Conservation (phyloP, 371 early-diverging fungal species). For the Syncephalis fuscata region DNA sequence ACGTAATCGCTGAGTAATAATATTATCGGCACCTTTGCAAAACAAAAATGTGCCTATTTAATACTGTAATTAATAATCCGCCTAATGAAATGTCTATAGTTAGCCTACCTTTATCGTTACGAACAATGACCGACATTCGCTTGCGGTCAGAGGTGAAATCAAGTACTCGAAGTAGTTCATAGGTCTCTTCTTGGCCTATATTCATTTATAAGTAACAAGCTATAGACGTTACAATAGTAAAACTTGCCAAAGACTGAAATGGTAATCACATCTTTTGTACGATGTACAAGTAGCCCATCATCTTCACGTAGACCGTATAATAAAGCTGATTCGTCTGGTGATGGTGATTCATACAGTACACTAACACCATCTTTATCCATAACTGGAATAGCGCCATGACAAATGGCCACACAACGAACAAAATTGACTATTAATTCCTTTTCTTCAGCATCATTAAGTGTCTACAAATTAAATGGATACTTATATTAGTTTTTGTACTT, state of each 20-base stretch:
- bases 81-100: too few species aligned
- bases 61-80: slow-evolving; percentile 25
- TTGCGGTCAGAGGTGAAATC: slow-evolving; percentile 6
- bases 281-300: slow-evolving; percentile 12
- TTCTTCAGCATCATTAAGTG: too few species aligned
- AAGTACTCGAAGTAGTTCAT: slow-evolving; percentile 18
- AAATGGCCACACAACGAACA: slow-evolving; percentile 35
- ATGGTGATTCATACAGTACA: slow-evolving; percentile 48
- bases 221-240: too few species aligned
- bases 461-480: too few species aligned
- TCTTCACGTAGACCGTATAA: slow-evolving; percentile 23
- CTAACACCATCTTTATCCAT: slow-evolving; percentile 14
- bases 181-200: slow-evolving; percentile 12
- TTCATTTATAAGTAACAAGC: not conserved
- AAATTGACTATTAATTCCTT: too few species aligned
- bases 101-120: slow-evolving; percentile 12
- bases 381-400: slow-evolving; percentile 53
- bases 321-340: slow-evolving; percentile 69
- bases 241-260: slow-evolving; percentile 24
- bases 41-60: slow-evolving; percentile 50
- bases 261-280: slow-evolving; percentile 22
- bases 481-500: too few species aligned
- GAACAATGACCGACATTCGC: slow-evolving; percentile 14
- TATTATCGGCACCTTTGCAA: slow-evolving; percentile 45
- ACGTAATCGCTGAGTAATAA: slow-evolving; percentile 18